A percentile compares a stretch with the other conserved stretches of the same genome.
These are phyloP conservation scores for Trichosanthes cucumerina DNA, from an alignment of 306 rosid genomes.

Conservation along the genomic window DNA sequence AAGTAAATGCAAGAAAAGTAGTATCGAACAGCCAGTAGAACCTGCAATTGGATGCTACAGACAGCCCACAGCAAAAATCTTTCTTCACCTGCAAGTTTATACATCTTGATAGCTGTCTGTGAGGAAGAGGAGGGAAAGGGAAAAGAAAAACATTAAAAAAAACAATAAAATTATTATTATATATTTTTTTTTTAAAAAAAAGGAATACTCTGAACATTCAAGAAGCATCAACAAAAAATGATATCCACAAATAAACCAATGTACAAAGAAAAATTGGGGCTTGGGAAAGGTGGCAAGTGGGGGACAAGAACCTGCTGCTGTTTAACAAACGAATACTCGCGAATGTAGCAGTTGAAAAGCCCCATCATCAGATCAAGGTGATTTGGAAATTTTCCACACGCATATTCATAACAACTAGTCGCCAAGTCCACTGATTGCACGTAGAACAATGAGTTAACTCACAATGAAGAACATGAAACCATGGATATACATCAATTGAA, in stretches of 20 bases:
- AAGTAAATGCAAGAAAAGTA: not conserved
- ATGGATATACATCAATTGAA: constrained; percentile 11
- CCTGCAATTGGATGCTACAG: constrained; percentile 99
- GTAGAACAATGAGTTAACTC: constrained; percentile 16
- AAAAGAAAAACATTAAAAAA: not conserved
- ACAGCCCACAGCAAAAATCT: constrained; percentile 95
- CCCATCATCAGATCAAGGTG: constrained; percentile 83
- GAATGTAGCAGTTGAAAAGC: constrained; percentile 89
- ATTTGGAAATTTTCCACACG: constrained; percentile 71
- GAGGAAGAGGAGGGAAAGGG: constrained; percentile 12
- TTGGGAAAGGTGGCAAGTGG: not conserved
- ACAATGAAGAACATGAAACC: constrained; percentile 2
- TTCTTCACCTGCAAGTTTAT: constrained; percentile 87
- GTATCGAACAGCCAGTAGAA: constrained; percentile 17
- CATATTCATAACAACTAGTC: constrained; percentile 75
- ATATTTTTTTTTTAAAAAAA: not conserved
- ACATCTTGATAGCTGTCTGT: constrained; percentile 99
- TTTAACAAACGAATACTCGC: constrained; percentile 91
- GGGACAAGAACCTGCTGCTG: constrained; percentile 79
- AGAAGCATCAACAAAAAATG: not conserved
- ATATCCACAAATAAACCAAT: not conserved
- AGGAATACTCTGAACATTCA: not conserved
- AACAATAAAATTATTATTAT: not conserved
- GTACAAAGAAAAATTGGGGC: not conserved
- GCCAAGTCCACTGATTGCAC: constrained; percentile 75